phyloP scores from a whole-genome alignment of 1,284 basidiomycete genomes.

The Thelephora terrestris region DNA sequence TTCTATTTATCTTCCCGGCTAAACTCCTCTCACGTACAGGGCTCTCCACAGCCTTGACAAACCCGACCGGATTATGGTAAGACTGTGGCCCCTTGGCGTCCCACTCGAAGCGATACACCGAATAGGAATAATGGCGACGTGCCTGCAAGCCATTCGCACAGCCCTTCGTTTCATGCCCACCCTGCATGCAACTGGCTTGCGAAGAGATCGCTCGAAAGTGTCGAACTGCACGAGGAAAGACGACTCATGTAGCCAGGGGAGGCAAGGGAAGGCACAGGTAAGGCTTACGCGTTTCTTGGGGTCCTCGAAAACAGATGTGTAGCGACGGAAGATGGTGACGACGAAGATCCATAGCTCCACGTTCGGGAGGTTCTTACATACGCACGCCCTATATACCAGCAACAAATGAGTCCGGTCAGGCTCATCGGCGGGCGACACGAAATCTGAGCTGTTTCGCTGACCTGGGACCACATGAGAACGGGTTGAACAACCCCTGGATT shows the following conservation, averaged over 20 bases:
- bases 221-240: constrained; percentile 36
- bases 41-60: constrained; percentile 59
- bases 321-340: constrained; percentile 61
- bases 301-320: constrained; percentile 55
- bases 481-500: constrained; percentile 10
- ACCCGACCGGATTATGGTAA: constrained; percentile 68
- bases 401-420: constrained; percentile 2
- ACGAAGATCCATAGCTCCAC: constrained; percentile 70
- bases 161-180: constrained; percentile 58
- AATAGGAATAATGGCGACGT: too few relatives aligned
- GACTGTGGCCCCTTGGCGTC: constrained; percentile 55
- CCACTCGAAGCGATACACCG: too few relatives aligned
- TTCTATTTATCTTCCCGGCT: constrained; percentile 41
- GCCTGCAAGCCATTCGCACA: constrained; percentile 9
- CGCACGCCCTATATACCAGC: constrained; percentile 43
- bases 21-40: constrained; percentile 29
- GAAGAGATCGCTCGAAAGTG: constrained; percentile 69
- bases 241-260: constrained; percentile 3
- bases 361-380: constrained; percentile 65
- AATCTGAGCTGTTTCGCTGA: constrained; percentile 16
- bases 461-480: constrained; percentile 42
- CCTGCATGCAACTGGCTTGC: constrained; percentile 59
- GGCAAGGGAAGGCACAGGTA: constrained; percentile 1
- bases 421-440: not conserved
- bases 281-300: constrained; percentile 45